Base-by-base conservation (phyloP, 2,329 filamentous ascomycete genomes). In the Botrytis byssoidea region DNA sequence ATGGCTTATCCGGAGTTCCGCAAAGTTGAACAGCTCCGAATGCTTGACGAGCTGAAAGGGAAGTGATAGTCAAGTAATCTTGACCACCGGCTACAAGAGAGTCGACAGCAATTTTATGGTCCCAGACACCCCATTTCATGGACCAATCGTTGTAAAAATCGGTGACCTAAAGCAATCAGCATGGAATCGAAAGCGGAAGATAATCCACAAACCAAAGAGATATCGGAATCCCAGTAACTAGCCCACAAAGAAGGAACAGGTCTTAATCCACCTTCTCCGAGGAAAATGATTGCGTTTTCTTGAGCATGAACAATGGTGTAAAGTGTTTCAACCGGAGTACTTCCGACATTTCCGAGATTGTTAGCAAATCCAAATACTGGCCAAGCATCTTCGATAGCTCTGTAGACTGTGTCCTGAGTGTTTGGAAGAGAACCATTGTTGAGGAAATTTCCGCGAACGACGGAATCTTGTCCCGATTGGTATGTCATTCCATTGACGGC, bases 131-230 rank as follows among this genome's bases (percentile, higher is more conserved):
- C 3, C 90, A 88, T 12, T 92, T 91, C 75, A 88, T 86, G 5
- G 82, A 77, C 79, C 91, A 95, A 80, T 97, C 93, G n/a, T 88
- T 84, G 81, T 93, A 94, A 81, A 97, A 95, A 80, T 92, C 94
- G 76, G 88, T 85, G 70, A 88, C 83, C 8, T 87, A 85, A 83
- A 1, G 80, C 63, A 72, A 44, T 69, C 44, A 65, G 51, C 25
- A 67, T 67, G 6, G 5, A 63, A 8, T 20, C 2, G 35, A 25
- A 2, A 25, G 10, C n/a, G 20, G 4, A 12, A 46, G 14, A 32
- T 44, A 16, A 37, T 59, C 8, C 37, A 57, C 78, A 78, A 81
- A 83, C 82, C 78, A 94, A 84, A 6, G 89, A 87, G 48, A 89
- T 83, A 20, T 89, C 88, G n/a, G 85, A 86, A 16, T 81, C 82